phyloP scores from a whole-genome alignment of 2,329 filamentous ascomycete genomes.

The Gremmenia infestans region DNA sequence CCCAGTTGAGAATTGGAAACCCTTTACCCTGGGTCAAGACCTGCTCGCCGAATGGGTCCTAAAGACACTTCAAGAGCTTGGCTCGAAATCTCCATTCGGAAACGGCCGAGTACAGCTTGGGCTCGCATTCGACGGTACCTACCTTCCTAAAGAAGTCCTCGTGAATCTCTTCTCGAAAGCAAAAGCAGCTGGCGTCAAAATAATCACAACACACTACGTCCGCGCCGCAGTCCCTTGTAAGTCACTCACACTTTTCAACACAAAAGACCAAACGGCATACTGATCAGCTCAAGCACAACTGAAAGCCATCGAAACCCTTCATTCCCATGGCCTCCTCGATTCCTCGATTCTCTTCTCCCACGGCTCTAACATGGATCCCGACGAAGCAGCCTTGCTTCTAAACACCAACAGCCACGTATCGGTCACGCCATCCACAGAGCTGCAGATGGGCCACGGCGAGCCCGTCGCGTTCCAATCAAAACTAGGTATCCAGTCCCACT shows the following conservation, averaged over 20 bases:
- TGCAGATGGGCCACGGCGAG: constrained; percentile 41
- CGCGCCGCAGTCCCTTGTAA: constrained; percentile 12
- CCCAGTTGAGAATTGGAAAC: constrained; percentile 29
- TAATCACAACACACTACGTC: constrained; percentile 39
- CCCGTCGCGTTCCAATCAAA: constrained; percentile 31
- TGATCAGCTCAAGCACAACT: not conserved
- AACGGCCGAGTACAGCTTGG: constrained; percentile 37
- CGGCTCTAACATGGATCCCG: constrained; percentile 29
- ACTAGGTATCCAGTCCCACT: constrained; percentile 28
- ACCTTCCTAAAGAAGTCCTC: constrained; percentile 35
- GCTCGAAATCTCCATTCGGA: constrained; percentile 28
- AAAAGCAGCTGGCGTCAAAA: constrained; percentile 33
- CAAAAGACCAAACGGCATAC: not conserved
- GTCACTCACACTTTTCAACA: not conserved
- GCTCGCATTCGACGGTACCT: constrained; percentile 40
- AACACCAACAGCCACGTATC: constrained; percentile 35
- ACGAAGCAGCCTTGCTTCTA: constrained; percentile 34
- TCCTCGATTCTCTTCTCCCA: constrained; percentile 40
- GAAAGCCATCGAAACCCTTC: constrained; percentile 23
- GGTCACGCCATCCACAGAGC: constrained; percentile 45
- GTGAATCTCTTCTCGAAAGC: constrained; percentile 35
- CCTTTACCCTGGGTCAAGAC: constrained; percentile 25
- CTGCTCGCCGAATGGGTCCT: constrained; percentile 35
- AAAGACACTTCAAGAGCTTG: constrained; percentile 33
- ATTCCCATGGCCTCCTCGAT: constrained; percentile 36